These are phyloP conservation scores for Trichoderma endophyticum DNA, from an alignment of 2,329 filamentous ascomycete species.

Conservation along the genomic window DNA sequence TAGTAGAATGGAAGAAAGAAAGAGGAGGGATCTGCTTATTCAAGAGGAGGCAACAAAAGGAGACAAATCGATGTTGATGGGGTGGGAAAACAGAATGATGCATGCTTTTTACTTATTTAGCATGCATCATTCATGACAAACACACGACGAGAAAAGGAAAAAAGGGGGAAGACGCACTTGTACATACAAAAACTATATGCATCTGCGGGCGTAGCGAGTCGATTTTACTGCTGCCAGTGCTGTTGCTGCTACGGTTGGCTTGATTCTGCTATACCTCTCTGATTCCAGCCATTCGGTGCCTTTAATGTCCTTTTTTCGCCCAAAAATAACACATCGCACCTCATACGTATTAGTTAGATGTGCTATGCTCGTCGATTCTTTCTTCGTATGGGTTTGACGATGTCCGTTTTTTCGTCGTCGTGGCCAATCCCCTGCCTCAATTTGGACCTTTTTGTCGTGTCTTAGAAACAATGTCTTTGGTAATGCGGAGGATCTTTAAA, in stretches of 20 bases:
- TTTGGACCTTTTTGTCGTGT: not conserved
- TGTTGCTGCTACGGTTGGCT: not conserved
- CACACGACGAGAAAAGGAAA: not conserved
- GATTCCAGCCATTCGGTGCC: not conserved
- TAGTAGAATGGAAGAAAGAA: not conserved
- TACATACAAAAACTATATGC: conserved; percentile 10
- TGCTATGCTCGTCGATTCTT: not conserved
- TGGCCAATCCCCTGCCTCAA: not conserved
- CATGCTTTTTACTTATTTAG: not conserved
- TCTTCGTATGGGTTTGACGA: not conserved
- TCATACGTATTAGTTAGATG: not conserved
- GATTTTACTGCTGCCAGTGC: not conserved
- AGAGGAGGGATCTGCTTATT: not conserved
- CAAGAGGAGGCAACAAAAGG: not conserved
- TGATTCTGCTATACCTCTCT: not conserved
- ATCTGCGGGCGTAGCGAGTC: conserved; percentile 11
- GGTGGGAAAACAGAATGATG: not conserved
- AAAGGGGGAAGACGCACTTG: not conserved
- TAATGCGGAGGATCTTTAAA: not conserved
- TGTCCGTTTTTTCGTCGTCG: not conserved
- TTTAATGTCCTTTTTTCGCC: not conserved
- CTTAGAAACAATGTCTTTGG: not conserved
- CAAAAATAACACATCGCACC: not conserved
- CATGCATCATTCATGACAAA: not conserved
- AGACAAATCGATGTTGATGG: not conserved